Evolutionary conservation across 2,329 filamentous ascomycete species (phyloP).

Genomic region (Tothia fuscella): DNA sequence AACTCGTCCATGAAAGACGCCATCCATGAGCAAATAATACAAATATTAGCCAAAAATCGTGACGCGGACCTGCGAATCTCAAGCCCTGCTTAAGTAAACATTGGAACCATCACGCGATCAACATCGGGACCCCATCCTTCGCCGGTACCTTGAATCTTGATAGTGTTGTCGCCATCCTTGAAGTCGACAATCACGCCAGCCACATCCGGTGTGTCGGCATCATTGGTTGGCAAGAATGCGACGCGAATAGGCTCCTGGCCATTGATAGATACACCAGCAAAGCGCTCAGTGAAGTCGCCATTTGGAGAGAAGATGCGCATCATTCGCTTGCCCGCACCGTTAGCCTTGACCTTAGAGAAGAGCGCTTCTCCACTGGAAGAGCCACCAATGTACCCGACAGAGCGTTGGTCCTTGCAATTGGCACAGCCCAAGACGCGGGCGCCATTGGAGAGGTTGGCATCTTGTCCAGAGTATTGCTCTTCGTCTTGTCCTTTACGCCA

Average conservation of each 20-base stretch:
- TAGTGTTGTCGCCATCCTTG: background rate
- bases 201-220: slow-evolving; percentile 12
- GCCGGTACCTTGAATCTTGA: background rate
- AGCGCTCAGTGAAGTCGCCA: slow-evolving; percentile 40
- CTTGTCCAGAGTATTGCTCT: slow-evolving; percentile 41
- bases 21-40: too few species aligned
- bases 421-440: slow-evolving; percentile 38
- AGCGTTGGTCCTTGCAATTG: slow-evolving; percentile 36
- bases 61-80: too few species aligned
- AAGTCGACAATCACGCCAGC: background rate
- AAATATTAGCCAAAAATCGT: too few species aligned
- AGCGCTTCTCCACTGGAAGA: slow-evolving; percentile 38
- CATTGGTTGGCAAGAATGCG: slow-evolving; percentile 45
- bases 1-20: too few species aligned
- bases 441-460: slow-evolving; percentile 31
- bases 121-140: background rate
- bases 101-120: too few species aligned
- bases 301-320: slow-evolving; percentile 45
- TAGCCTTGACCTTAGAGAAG: slow-evolving; percentile 33
- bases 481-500: slow-evolving; percentile 35
- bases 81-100: too few species aligned
- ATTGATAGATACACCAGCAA: slow-evolving; percentile 44
- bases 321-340: slow-evolving; percentile 35
- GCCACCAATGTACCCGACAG: slow-evolving; percentile 38
- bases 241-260: too few species aligned